Conservation (phyloP, 73 alveolate genomes). For the Paramecium pentaurelia region DNA sequence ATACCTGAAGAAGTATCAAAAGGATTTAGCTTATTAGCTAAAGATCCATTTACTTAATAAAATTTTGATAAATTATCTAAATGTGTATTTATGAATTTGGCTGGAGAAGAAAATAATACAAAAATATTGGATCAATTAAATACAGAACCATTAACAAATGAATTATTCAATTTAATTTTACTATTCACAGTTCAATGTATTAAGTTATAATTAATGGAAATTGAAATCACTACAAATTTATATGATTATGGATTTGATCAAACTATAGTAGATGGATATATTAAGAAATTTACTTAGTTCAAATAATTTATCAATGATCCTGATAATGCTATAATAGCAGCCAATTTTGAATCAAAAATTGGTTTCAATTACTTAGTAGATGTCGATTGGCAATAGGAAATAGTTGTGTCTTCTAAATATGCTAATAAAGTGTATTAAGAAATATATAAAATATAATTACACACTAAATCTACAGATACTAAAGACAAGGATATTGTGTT, state of each 20-base stretch:
- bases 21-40: neutral
- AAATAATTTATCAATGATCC: neutral
- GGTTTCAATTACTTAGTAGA: neutral
- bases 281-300: neutral
- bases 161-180: neutral
- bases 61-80: conserved; percentile 2
- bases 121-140: neutral
- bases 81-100: conserved; percentile 4
- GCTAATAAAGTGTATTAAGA: conserved; percentile 43
- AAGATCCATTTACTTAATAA: neutral
- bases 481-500: neutral
- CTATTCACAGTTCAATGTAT: neutral
- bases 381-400: conserved; percentile 32
- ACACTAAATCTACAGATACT: neutral
- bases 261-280: neutral
- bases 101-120: conserved; percentile 10
- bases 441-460: conserved; percentile 19
- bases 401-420: conserved; percentile 1
- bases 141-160: neutral
- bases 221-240: neutral
- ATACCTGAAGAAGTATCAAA: neutral
- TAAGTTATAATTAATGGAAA: neutral
- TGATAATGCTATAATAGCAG: neutral
- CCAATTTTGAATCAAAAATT: conserved; percentile 27
- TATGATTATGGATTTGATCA: neutral